Evolutionary conservation across 495 filamentous ascomycete genomes (phyloP), one percentile per base, ranked within the genome.

Genomic region (Halenospora varia): DNA sequence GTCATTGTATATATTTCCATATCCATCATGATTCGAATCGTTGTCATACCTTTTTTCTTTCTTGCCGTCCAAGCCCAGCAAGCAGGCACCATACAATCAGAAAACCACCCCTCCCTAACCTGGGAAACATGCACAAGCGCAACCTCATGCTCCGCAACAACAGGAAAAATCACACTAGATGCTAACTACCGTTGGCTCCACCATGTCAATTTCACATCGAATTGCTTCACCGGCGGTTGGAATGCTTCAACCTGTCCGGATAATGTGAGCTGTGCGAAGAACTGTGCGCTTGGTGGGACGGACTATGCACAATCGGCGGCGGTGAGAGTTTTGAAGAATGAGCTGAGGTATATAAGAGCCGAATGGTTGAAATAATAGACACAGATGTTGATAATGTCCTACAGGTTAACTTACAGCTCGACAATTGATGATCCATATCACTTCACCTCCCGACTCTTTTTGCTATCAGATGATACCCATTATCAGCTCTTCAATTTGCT

Each of bases 21-120:
- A 35, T 35, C 29, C 29, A 35, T 35, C 29, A 35, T 35, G 4
- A 35, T 35, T 4, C 29, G 29, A 35, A 4, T 6, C 13, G 6
- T 35, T 13, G 4, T 35, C 13, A 4, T 35, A 13, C 6, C 29
- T 6, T 13, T 35, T 35, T 13, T 35, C 13, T 35, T 35, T 13
- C 13, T 35, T 13, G 29, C 6, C 6, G 29, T 35, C 13, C 29
- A 35, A 35, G 53, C 23, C 11, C 41, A 88, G 71, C 73, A 82
- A 66, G 77, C 73, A 49, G 82, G 81, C 70, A 78, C 69, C n/a
- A 55, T 75, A 63, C 75, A 73, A 18, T 49, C 76, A 13, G 85
- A 87, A 72, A 77, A 70, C 18, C 84, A 88, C 55, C 85, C 85
- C 15, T 67, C 73, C 45, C 55, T 88, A 60, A 77, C 74, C 57